Evolutionary conservation across 1,284 basidiomycete genomes (phyloP), one percentile per base, ranked within the genome.

Genomic region (Ustilago hordei): DNA sequence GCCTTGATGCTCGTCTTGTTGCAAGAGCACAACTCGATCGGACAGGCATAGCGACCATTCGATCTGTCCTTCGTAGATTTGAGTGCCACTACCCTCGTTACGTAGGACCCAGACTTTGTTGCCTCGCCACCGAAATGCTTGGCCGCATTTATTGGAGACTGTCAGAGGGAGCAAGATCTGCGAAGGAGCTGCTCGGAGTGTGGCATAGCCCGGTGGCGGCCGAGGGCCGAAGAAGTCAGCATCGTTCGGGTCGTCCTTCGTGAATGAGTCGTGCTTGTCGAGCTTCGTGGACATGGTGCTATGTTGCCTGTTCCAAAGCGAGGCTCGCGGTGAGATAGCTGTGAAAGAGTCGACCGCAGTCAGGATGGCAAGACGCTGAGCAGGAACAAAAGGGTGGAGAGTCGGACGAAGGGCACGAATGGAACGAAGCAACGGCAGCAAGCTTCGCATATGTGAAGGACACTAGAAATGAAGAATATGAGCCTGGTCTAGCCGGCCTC

Each of bases 41-140:
- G 79, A 63, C 1, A 86, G 67, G 55, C 83, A 84, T 23, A 86
- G 53, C 1, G 85, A 86, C 80, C 82, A 86, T 53, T 85, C 85
- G 11, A 75, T 77, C 41, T 75, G 69, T 50, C 72, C 67, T 7
- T 74, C 64, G 28, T 58, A 72, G 2, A 17, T 8, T 13, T 32
- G 3, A 8, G 13, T 57, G 39, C 60, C 48, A 7, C 23, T 47
- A 13, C 38, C 31, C 32, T 54, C 47, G 9, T 28, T 23, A 8
- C 23, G 31, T 1, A 65, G 66, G 12, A 79, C 68, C 62, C 75
- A 81, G 1, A 83, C 79, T 54, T 80, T 72, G 55, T 75, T 64
- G 36, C 64, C 59, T 17, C 83, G 65, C 85, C 85, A 86, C 13
- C 85, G 69, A 39, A 86, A 86, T 2, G 83, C 81, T 63, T 86